Evolutionary conservation across 768 basidiomycete species (phyloP), one percentile per base, ranked within the genome.

Genomic region (Hypsizygus marmoreus): DNA sequence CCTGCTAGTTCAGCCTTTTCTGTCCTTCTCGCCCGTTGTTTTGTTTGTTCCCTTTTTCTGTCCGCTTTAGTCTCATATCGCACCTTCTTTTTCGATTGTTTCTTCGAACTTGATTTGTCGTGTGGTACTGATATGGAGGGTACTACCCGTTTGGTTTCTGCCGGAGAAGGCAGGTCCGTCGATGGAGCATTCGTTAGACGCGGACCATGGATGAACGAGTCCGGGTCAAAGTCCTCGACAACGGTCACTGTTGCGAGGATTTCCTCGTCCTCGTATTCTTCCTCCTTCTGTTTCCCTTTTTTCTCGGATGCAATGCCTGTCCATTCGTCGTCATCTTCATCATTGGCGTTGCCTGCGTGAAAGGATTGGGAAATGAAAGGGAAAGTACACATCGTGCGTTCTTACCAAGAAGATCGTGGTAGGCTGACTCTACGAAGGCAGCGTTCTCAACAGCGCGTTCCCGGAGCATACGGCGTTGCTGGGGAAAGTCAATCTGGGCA

Each of bases 231-330:
- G 62, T 97, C 91, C 61, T 97, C 91, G 11, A 91, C 84, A 39
- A 97, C 84, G 12, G 92, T 94, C 34, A 97, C 93, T 13, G 88
- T 91, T 34, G 94, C 91, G 24, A 90, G 74, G 49, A 86, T 78
- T 59, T 94, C 86, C 57, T 92, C 91, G 54, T 86, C 86, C 56
- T 89, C 86, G 53, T 82, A 95, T 61, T 88, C 85, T 61, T 82
- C 78, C 44, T 84, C 83, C 41, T 75, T 71, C 58, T 74, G 66
- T 51, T 61, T 66, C 47, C 60, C 66, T 56, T 56, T 62, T 54
- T 26, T 56, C 54, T 61, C 46, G 35, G 59, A 55, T 10, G 64
- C 60, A 43, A 79, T 70, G 17, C 79, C 80, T 11, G 54, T 43
- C 74, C 81, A 78, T 56, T 76, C 76, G 12, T 72, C 77, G 13